Evolutionary conservation across 2,329 filamentous ascomycete genomes (phyloP).

Genomic region (Xylariaceae sp.): DNA sequence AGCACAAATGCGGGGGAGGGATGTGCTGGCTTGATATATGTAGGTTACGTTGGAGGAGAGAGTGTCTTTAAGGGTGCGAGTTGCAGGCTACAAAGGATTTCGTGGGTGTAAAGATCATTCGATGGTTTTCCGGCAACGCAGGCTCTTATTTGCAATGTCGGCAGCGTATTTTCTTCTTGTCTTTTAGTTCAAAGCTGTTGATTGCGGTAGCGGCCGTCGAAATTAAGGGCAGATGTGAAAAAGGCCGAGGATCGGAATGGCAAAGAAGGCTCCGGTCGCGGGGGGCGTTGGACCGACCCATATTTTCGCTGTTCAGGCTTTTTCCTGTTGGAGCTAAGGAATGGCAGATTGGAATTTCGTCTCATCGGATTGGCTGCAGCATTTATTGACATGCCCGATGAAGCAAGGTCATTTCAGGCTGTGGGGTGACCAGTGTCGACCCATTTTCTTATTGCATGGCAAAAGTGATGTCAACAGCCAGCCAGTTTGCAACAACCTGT

Average conservation of each 20-base stretch:
- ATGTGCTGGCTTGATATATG: neutral
- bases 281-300: conserved; percentile 8
- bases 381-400: conserved; percentile 3
- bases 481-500: no score
- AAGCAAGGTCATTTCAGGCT: conserved; percentile 9
- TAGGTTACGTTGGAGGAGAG: neutral
- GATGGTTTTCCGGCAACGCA: conserved; percentile 1
- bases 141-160: conserved; percentile 4
- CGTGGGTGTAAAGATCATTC: no score
- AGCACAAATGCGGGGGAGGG: neutral
- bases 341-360: conserved; percentile 21
- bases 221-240: conserved; percentile 6
- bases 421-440: neutral
- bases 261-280: conserved; percentile 26
- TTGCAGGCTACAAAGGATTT: no score
- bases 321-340: conserved; percentile 1
- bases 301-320: no score
- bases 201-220: conserved; percentile 1
- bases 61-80: no score
- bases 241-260: conserved; percentile 26
- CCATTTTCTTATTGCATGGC: conserved; percentile 1
- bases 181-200: neutral
- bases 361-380: conserved; percentile 17
- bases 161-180: neutral
- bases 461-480: conserved; percentile 15